phyloP scores from a whole-genome alignment of 192 early-diverging fungal genomes.

The Thoreauomyces humboldtii region DNA sequence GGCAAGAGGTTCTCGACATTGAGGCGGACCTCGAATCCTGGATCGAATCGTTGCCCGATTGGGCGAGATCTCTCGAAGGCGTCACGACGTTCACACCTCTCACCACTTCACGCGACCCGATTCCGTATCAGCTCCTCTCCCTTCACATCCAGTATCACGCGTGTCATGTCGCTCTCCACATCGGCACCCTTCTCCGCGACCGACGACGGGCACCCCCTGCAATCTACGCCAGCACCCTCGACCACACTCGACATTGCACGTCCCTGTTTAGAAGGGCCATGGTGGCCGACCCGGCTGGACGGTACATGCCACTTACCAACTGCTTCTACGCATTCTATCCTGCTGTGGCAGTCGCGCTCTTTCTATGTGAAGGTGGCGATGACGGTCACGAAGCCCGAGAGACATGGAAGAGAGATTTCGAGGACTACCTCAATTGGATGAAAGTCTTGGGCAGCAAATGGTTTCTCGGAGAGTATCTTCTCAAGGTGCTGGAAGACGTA shows the following conservation, averaged over 20 bases:
- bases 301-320: constrained; percentile 2
- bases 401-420: not conserved
- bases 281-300: not conserved
- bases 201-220: not conserved
- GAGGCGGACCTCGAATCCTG: not conserved
- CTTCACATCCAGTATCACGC: constrained; percentile 24
- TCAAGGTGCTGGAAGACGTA: constrained; percentile 13
- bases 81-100: constrained; percentile 2
- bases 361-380: not conserved
- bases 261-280: constrained; percentile 4
- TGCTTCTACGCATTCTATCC: constrained; percentile 19
- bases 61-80: constrained; percentile 16
- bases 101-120: constrained; percentile 4
- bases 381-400: not conserved
- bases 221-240: not conserved
- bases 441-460: constrained; percentile 8
- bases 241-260: not conserved
- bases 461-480: constrained; percentile 16
- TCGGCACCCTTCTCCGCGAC: constrained; percentile 12
- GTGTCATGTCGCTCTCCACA: constrained; percentile 16
- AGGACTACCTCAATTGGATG: constrained; percentile 8
- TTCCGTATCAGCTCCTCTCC: constrained; percentile 23
- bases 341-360: constrained; percentile 9
- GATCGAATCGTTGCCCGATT: constrained; percentile 2
- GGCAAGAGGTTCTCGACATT: not conserved